phyloP scores from a whole-genome alignment of 768 basidiomycete genomes.

The Amanita inopinata region DNA sequence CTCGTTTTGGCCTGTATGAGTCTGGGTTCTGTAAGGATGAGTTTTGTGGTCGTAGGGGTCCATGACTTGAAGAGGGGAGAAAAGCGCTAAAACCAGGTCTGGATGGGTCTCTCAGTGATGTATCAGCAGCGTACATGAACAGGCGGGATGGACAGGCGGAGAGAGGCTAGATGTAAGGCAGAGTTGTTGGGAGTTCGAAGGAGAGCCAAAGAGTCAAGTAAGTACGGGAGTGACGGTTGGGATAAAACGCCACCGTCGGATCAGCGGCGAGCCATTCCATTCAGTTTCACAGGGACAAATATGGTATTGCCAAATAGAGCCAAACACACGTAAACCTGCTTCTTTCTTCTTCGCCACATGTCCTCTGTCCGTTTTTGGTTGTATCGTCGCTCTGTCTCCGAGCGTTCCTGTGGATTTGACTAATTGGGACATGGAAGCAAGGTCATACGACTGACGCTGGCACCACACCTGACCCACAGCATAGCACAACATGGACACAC shows the following conservation, averaged over 20 bases:
- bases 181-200: no score
- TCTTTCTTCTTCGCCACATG: no score
- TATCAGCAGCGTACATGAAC: conserved; percentile 19
- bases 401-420: not conserved
- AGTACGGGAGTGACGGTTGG: not conserved
- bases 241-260: conserved; percentile 1
- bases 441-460: no score
- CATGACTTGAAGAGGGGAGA: conserved; percentile 11
- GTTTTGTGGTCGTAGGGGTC: not conserved
- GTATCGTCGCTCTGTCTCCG: no score
- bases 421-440: no score
- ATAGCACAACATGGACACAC: no score
- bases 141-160: conserved; percentile 14
- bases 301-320: conserved; percentile 3
- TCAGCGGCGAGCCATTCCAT: not conserved
- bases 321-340: conserved; percentile 1
- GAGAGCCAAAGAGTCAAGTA: not conserved
- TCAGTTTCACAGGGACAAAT: no score
- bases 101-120: conserved; percentile 9
- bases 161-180: not conserved
- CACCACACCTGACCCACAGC: no score
- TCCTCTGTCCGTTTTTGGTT: no score
- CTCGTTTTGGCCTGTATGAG: conserved; percentile 5
- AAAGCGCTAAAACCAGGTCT: conserved; percentile 9
- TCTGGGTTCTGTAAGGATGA: conserved; percentile 1